Evolutionary conservation across 2,329 filamentous ascomycete genomes (phyloP).

Genomic region (Graphilbum ipis-grandicollis): DNA sequence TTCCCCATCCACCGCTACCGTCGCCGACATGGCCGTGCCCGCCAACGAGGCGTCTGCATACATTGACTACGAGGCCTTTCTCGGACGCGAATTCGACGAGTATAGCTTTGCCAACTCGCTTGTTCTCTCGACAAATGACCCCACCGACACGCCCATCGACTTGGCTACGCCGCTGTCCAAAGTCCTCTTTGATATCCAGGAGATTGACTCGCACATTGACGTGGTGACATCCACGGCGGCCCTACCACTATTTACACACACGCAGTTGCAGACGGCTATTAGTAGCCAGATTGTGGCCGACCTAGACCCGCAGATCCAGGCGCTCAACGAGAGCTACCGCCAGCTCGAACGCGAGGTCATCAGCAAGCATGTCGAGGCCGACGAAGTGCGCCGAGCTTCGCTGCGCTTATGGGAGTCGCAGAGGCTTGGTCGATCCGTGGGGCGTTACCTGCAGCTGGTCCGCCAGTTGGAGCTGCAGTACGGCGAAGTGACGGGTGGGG

Average conservation of each 20-base stretch:
- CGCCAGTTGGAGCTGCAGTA: slow-evolving; percentile 79
- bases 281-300: slow-evolving; percentile 56
- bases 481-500: slow-evolving; percentile 29
- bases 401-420: slow-evolving; percentile 68
- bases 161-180: slow-evolving; percentile 85
- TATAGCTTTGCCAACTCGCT: slow-evolving; percentile 74
- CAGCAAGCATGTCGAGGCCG: slow-evolving; percentile 68
- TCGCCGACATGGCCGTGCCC: not conserved
- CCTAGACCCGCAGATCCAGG: slow-evolving; percentile 64
- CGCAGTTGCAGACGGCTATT: slow-evolving; percentile 54
- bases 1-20: no score
- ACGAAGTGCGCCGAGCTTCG: slow-evolving; percentile 63
- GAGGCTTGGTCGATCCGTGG: slow-evolving; percentile 57
- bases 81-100: slow-evolving; percentile 67
- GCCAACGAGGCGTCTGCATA: slow-evolving; percentile 49
- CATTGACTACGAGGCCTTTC: slow-evolving; percentile 88
- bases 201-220: slow-evolving; percentile 93
- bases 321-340: slow-evolving; percentile 68
- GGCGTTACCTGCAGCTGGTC: slow-evolving; percentile 63
- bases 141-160: slow-evolving; percentile 76
- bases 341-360: slow-evolving; percentile 76
- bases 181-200: slow-evolving; percentile 90
- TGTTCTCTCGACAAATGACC: slow-evolving; percentile 79
- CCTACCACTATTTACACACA: slow-evolving; percentile 63
- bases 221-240: slow-evolving; percentile 71